phyloP scores from a whole-genome alignment of 352 stramenopile species.

The Phytophthora syringae region DNA sequence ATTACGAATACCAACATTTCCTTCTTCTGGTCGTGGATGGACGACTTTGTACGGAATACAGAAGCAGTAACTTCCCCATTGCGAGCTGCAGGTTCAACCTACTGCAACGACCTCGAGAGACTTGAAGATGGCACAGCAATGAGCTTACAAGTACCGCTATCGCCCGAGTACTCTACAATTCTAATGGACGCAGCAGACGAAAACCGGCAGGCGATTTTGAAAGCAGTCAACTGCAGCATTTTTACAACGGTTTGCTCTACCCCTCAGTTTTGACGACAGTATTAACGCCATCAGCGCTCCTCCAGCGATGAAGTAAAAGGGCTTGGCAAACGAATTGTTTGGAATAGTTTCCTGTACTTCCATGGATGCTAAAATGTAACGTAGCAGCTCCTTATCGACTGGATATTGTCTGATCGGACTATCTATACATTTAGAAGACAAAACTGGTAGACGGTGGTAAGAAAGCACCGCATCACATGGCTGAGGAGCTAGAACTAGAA shows the following conservation, averaged over 20 bases:
- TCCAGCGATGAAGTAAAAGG: background rate
- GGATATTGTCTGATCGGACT: no score
- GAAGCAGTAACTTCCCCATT: background rate
- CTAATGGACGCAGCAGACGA: conserved; percentile 12
- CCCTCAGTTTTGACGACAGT: conserved; percentile 17
- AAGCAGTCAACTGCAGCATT: conserved; percentile 10
- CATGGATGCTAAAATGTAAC: no score
- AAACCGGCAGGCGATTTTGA: conserved; percentile 10
- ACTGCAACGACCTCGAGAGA: conserved; percentile 12
- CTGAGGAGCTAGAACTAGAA: background rate
- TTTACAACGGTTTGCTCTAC: conserved; percentile 5
- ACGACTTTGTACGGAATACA: background rate
- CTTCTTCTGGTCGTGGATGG: conserved; percentile 23
- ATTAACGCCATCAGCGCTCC: conserved; percentile 18
- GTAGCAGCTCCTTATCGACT: no score
- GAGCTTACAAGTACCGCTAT: conserved; percentile 5
- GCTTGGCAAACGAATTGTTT: background rate
- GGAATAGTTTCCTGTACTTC: no score
- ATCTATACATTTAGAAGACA: no score
- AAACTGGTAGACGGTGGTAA: background rate
- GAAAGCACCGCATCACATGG: conserved; percentile 14
- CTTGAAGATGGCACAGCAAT: background rate
- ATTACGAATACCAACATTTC: conserved; percentile 21
- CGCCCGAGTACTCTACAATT: conserved; percentile 10
- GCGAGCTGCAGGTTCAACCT: conserved; percentile 8